These are phyloP conservation scores for Penicillium cinerascens DNA, from an alignment of 495 filamentous ascomycete genomes.

Conservation along the genomic window DNA sequence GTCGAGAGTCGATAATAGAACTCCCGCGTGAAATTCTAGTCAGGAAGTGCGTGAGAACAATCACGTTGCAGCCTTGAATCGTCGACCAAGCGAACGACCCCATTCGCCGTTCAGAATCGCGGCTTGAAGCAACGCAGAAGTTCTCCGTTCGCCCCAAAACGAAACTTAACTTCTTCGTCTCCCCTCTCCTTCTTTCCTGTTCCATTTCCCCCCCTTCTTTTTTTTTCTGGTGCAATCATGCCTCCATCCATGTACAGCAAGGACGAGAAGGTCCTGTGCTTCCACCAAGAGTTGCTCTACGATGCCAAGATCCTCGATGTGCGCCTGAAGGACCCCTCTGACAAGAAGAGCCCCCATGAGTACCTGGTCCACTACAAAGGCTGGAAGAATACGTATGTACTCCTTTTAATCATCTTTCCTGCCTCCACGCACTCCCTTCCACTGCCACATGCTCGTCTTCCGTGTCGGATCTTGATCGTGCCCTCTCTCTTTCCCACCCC, in stretches of 20 bases:
- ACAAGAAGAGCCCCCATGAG: constrained; percentile 70
- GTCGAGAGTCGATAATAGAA: not conserved
- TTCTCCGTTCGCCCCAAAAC: not conserved
- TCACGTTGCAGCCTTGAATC: not conserved
- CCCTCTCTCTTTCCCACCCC: not conserved
- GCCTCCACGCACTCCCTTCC: not conserved
- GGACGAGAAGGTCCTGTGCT: constrained; percentile 93
- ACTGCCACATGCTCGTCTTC: not conserved
- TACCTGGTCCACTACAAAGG: constrained; percentile 98
- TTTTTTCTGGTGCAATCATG: constrained; percentile 42
- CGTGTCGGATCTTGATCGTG: not conserved
- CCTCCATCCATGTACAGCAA: constrained; percentile 70
- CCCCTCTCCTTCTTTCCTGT: not conserved
- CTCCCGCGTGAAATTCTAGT: not conserved
- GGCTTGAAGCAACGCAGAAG: not conserved
- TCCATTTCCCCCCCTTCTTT: not conserved
- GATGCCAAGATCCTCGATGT: constrained; percentile 91
- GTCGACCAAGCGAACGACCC: not conserved
- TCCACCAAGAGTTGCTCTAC: constrained; percentile 93
- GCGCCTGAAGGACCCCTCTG: constrained; percentile 57
- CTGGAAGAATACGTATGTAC: constrained; percentile 90
- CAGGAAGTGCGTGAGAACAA: not conserved
- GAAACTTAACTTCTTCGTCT: not conserved
- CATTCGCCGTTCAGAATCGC: not conserved
- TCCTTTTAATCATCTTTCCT: not conserved